Conservation (phyloP, 1,284 basidiomycete species). For the Irpex sp. region DNA sequence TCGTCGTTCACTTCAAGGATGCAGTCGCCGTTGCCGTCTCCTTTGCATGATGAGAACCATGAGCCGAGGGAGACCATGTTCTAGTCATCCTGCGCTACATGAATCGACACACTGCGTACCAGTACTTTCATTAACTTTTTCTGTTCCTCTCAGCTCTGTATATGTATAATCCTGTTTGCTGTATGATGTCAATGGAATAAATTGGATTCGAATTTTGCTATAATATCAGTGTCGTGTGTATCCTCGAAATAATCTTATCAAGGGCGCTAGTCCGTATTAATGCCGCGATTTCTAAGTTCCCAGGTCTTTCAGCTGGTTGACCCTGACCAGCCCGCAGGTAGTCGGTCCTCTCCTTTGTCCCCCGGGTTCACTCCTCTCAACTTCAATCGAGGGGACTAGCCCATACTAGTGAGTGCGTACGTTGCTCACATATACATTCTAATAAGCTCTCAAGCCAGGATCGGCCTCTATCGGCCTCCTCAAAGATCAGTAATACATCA, state of each 20-base stretch:
- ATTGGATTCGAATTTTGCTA: background rate
- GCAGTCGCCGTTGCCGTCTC: background rate
- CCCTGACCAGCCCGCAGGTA: background rate
- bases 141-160: background rate
- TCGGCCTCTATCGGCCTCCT: background rate
- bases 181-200: background rate
- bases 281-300: no score
- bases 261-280: no score
- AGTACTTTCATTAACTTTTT: background rate
- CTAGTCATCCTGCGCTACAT: background rate
- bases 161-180: slow-evolving; percentile 11
- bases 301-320: background rate
- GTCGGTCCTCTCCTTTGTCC: background rate
- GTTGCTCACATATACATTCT: background rate
- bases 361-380: background rate
- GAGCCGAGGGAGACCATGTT: slow-evolving; percentile 12
- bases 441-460: background rate
- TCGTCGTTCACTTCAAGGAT: slow-evolving; percentile 11
- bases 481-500: background rate
- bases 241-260: no score
- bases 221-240: no score
- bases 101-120: no score
- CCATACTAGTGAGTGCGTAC: background rate
- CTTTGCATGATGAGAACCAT: background rate
- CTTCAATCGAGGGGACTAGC: background rate